Percentiles rank a stretch among this genome's conserved stretches.
These are phyloP conservation scores for Neofusicoccum sp. DNA, from an alignment of 2,329 filamentous ascomycete species.

Conservation along the genomic window DNA sequence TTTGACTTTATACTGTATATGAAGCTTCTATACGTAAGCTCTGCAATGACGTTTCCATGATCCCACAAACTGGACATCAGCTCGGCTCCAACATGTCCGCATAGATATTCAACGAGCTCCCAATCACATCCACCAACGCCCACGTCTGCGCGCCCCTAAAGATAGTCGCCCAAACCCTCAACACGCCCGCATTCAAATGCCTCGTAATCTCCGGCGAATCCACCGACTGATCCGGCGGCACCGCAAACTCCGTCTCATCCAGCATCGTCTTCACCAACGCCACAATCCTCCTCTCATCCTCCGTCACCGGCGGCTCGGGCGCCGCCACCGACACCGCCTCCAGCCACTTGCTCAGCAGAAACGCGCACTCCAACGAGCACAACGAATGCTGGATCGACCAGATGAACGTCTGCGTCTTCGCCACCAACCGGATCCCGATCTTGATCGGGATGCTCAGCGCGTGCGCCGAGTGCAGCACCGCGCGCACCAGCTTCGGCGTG, in stretches of 20 bases:
- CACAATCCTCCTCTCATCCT: constrained; percentile 43
- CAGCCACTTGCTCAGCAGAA: constrained; percentile 45
- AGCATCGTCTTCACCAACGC: constrained; percentile 46
- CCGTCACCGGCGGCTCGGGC: constrained; percentile 38
- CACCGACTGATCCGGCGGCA: constrained; percentile 33
- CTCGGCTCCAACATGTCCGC: constrained; percentile 38
- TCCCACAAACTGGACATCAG: no score
- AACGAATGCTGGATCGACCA: constrained; percentile 46
- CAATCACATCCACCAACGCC: constrained; percentile 47
- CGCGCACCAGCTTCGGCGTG: constrained; percentile 62
- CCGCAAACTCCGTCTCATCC: constrained; percentile 42
- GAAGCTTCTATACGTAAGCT: no score
- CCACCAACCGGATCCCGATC: constrained; percentile 44
- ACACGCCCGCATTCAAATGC: constrained; percentile 43
- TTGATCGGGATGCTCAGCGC: constrained; percentile 69
- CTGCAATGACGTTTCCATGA: no score
- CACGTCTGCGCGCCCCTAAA: constrained; percentile 48
- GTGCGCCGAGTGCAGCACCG: constrained; percentile 69
- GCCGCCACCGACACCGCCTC: constrained; percentile 36
- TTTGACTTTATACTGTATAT: no score
- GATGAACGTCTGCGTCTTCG: constrained; percentile 42
- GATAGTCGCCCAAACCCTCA: constrained; percentile 47
- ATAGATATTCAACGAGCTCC: constrained; percentile 44
- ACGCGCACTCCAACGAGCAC: constrained; percentile 44
- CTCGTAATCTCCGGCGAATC: constrained; percentile 37